A percentile compares a stretch with the other conserved stretches of the same genome.
These are phyloP conservation scores for Acrocalymma vagum DNA, from an alignment of 2,329 filamentous ascomycete genomes.

Conservation along the genomic window DNA sequence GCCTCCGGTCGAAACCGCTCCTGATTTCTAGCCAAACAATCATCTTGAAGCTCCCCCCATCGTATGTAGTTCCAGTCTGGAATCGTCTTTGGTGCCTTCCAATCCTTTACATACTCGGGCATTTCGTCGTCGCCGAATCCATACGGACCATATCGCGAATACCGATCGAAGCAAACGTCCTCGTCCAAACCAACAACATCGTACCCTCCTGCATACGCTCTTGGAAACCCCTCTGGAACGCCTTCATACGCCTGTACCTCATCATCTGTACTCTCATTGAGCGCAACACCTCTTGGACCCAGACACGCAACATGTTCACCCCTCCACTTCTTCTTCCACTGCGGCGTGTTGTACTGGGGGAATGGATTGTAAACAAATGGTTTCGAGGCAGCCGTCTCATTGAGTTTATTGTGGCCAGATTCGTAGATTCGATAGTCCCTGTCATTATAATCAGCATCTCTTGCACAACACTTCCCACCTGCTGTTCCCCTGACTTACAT, in stretches of 20 bases:
- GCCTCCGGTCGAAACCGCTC: slow-evolving; percentile 62
- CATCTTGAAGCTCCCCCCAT: slow-evolving; percentile 75
- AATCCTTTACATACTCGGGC: slow-evolving; percentile 55
- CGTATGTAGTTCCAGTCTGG: slow-evolving; percentile 71
- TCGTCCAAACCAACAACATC: slow-evolving; percentile 48
- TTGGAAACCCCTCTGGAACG: slow-evolving; percentile 56
- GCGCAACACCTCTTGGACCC: slow-evolving; percentile 62
- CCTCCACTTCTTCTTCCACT: slow-evolving; percentile 66
- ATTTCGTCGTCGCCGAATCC: slow-evolving; percentile 63
- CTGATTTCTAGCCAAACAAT: slow-evolving; percentile 72
- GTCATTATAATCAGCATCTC: slow-evolving; percentile 3
- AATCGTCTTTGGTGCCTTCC: slow-evolving; percentile 44
- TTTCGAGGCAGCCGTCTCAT: slow-evolving; percentile 29
- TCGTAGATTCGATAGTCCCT: slow-evolving; percentile 52
- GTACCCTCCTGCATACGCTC: slow-evolving; percentile 47
- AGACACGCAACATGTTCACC: slow-evolving; percentile 71
- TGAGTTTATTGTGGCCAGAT: slow-evolving; percentile 42
- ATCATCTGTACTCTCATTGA: slow-evolving; percentile 68
- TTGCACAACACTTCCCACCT: slow-evolving; percentile 3
- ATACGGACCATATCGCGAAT: slow-evolving; percentile 63
- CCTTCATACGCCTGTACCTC: slow-evolving; percentile 69
- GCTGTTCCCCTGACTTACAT: slow-evolving; percentile 34
- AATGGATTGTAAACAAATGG: slow-evolving; percentile 74
- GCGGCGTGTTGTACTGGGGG: slow-evolving; percentile 70
- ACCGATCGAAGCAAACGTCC: slow-evolving; percentile 72